phyloP scores from a whole-genome alignment of 768 basidiomycete genomes.

The Naganishia onofrii region DNA sequence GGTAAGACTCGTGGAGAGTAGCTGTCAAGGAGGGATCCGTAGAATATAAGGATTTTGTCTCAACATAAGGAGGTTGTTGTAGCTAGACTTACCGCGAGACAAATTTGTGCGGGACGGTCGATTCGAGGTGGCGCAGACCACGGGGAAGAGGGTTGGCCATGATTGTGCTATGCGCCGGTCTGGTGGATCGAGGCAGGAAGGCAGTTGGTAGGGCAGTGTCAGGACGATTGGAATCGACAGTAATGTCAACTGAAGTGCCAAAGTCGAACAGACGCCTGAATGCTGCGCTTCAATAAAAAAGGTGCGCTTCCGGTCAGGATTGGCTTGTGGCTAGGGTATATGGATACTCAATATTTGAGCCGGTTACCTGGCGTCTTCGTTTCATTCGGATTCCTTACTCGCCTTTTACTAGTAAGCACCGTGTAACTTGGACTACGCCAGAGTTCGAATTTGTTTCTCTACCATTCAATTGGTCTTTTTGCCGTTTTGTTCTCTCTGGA shows the following conservation, averaged over 20 bases:
- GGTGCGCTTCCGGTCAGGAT: slow-evolving; percentile 2
- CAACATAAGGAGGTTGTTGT: not conserved
- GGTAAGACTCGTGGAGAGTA: slow-evolving; percentile 32
- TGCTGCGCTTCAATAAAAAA: slow-evolving; percentile 18
- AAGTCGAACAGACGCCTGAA: not conserved
- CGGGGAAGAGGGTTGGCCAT: slow-evolving; percentile 21
- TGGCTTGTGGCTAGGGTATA: not conserved
- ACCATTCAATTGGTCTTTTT: slow-evolving; percentile 27
- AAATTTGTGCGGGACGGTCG: slow-evolving; percentile 32
- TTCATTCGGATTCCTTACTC: slow-evolving; percentile 28
- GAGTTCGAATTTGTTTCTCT: slow-evolving; percentile 27
- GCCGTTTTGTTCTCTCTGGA: not conserved
- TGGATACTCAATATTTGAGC: not conserved
- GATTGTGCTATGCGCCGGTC: not conserved
- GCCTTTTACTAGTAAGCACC: slow-evolving; percentile 28
- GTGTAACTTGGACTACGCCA: slow-evolving; percentile 25
- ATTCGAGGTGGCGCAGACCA: slow-evolving; percentile 34
- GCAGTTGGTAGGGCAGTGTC: not conserved
- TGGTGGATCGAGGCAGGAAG: not conserved
- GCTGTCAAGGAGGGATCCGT: slow-evolving; percentile 3
- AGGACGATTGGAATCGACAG: not conserved
- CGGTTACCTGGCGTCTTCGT: slow-evolving; percentile 24
- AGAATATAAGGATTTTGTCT: not conserved
- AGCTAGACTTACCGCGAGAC: slow-evolving; percentile 22
- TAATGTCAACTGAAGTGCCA: not conserved